Conservation (phyloP, 2,329 filamentous ascomycete species). For the Diaporthe citrichinensis region DNA sequence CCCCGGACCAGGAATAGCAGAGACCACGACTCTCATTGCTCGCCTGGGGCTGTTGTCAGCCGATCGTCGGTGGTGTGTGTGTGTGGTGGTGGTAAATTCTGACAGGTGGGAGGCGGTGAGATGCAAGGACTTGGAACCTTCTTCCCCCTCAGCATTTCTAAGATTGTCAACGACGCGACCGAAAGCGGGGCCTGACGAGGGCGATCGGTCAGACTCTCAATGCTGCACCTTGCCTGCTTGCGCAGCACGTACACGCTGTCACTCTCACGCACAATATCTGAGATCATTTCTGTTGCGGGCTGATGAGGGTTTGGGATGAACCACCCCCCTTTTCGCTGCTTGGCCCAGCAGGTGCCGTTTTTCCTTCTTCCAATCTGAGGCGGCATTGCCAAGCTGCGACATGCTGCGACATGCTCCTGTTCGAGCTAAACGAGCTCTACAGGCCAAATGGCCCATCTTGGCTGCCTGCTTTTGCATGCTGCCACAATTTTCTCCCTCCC, state of each 20-base stretch:
- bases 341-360: not conserved
- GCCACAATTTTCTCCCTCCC: not conserved
- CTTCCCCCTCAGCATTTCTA: constrained; percentile 15
- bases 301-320: not conserved
- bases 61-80: constrained; percentile 14
- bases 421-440: not conserved
- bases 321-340: not conserved
- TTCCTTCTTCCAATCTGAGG: not conserved
- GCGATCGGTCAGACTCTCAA: constrained; percentile 1
- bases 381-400: constrained; percentile 14
- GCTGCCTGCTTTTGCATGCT: not conserved
- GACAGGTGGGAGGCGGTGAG: constrained; percentile 13
- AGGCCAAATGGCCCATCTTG: not conserved
- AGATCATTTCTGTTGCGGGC: not conserved
- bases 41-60: constrained; percentile 2
- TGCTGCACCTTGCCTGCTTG: not conserved
- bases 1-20: not conserved
- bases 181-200: constrained; percentile 11
- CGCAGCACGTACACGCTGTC: not conserved
- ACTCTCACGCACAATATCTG: not conserved
- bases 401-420: not conserved
- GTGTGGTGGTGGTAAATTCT: not conserved
- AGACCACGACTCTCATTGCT: not conserved
- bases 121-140: constrained; percentile 28
- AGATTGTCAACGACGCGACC: constrained; percentile 4